Evolutionary conservation across 228 moss, liverwort and hornwort species (phyloP), one percentile per base, ranked within the genome.

Genomic region (Sphagnum magellanicum): DNA sequence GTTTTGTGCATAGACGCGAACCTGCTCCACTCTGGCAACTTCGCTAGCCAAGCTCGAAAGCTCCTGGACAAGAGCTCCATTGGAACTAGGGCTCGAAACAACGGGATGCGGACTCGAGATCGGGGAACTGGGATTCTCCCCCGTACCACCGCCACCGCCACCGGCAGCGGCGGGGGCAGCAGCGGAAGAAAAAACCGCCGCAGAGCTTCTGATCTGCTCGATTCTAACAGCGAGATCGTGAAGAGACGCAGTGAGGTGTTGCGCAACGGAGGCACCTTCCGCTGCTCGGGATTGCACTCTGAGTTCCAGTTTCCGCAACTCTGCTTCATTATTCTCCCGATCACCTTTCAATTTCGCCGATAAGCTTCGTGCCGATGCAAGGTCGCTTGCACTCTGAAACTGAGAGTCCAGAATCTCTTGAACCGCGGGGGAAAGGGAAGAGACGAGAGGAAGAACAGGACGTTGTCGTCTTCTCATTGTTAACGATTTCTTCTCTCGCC

Each of bases 11-110:
- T 96, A 92, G 63, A 74, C 66, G 65, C 88, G 79, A 63, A 88
- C 88, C 60, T 73, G 75, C 79, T 91, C 91, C 52, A 92, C 90
- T 70, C 83, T 77, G 12, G 85, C 81, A 65, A 95, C 82, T 70
- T 95, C 90, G 14, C 73, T 80, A 5, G 92, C 89, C 65, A 90
- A 75, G 46, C 82, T 67, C 68, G 86, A 78, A 5, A 92, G 61
- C 50, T 86, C 79, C 60, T 61, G 73, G 16, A 89, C 83, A 71
- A 81, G 63, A 8, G 61, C 82, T 76, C 72, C 7, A 12, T 62
- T 65, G 17, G 53, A 16, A n/a, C 72, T 81, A 4, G 57, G 50
- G 60, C 70, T 72, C 2, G 77, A 68, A 60, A 79, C 72, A 48
- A 50, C 53, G 70, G 72, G 15, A 65, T 61, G 4, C 57, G 57